Evolutionary conservation across 148 eudicot species (phyloP).

Genomic region (Camellia granthamiana): DNA sequence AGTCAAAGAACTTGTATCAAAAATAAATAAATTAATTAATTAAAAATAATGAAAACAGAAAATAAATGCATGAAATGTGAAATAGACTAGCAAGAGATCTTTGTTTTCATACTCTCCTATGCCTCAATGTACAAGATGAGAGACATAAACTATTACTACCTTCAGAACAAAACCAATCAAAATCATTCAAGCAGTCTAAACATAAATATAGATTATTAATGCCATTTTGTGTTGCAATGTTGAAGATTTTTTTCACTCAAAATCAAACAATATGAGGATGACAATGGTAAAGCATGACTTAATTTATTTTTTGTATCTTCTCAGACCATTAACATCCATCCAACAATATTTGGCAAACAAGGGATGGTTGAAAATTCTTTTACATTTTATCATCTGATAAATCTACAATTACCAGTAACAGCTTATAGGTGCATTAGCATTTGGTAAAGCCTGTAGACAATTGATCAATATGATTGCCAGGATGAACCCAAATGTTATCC

Average conservation of each 20-base stretch:
- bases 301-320: neutral
- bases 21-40: neutral
- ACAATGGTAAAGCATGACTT: neutral
- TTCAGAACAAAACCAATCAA: conserved; percentile 3
- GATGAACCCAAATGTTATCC: neutral
- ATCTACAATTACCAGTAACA: neutral
- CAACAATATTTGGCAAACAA: neutral
- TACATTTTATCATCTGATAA: too few relatives aligned
- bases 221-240: neutral
- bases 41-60: neutral
- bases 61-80: conserved; percentile 1
- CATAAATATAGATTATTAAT: neutral
- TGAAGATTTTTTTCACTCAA: neutral
- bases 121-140: neutral
- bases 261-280: neutral
- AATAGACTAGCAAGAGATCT: neutral
- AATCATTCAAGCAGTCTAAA: neutral
- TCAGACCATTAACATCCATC: neutral
- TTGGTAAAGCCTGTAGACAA: neutral
- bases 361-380: neutral
- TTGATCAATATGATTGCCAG: neutral
- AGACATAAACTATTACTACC: neutral
- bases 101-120: neutral
- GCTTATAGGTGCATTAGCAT: neutral
- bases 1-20: conserved; percentile 17